A percentile compares a stretch with the other conserved stretches of the same genome.
Conservation (phyloP, 75 land plant genomes). For the Adiantum capillusveneris region DNA sequence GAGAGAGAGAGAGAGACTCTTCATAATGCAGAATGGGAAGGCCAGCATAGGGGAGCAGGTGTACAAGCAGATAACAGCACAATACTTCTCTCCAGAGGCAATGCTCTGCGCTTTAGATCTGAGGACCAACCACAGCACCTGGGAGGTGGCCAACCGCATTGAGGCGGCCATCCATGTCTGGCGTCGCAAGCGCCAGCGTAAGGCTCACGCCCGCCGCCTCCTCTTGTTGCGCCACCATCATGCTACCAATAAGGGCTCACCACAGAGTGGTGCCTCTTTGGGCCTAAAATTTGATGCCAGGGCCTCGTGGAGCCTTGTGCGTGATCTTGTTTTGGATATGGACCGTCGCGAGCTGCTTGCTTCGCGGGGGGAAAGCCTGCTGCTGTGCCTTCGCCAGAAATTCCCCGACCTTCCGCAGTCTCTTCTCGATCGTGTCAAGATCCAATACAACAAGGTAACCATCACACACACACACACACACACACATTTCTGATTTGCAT, state of each 20-base stretch:
- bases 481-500: too few relatives aligned
- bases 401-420: conserved; percentile 35
- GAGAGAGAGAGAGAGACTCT: conserved; percentile 3
- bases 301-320: conserved; percentile 31
- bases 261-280: neutral
- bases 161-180: conserved; percentile 79
- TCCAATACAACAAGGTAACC: conserved; percentile 33
- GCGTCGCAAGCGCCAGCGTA: conserved; percentile 37
- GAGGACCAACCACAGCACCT: conserved; percentile 51
- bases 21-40: conserved; percentile 57
- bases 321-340: conserved; percentile 24
- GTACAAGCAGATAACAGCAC: conserved; percentile 53
- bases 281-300: conserved; percentile 19
- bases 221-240: too few relatives aligned
- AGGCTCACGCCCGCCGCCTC: neutral
- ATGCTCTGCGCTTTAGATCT: conserved; percentile 55
- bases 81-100: conserved; percentile 60
- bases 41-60: conserved; percentile 72
- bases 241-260: too few relatives aligned
- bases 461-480: too few relatives aligned
- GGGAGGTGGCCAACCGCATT: conserved; percentile 59
- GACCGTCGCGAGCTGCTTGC: conserved; percentile 22
- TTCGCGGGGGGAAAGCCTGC: conserved; percentile 25
- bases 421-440: conserved; percentile 30
- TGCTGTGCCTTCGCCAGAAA: conserved; percentile 23